Percentiles rank a stretch among this genome's conserved stretches.
Evolutionary conservation across 805 yeast genomes (phyloP).

Genomic region (Candida berthetii): DNA sequence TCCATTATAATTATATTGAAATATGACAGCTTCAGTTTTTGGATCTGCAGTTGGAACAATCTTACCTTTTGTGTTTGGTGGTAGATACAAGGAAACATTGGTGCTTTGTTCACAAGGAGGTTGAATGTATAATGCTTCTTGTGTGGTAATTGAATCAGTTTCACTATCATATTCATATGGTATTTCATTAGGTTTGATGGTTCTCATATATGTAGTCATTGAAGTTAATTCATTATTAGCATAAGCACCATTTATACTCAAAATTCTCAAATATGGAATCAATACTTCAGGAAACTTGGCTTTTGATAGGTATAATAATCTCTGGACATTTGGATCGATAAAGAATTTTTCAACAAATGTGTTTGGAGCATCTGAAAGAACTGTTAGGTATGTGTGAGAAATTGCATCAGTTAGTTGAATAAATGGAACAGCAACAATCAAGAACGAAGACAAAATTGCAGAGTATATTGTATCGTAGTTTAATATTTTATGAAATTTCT

Average conservation of each 20-base stretch:
- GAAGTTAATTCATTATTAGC: conserved; percentile 58
- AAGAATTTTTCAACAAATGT: conserved; percentile 33
- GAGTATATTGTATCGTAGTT: conserved; percentile 45
- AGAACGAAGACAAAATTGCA: conserved; percentile 32
- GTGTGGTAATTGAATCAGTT: conserved; percentile 45
- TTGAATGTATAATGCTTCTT: conserved; percentile 39
- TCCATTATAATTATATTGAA: conserved; percentile 72
- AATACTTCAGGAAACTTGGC: conserved; percentile 72
- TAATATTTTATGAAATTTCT: conserved; percentile 33
- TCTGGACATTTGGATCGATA: conserved; percentile 25
- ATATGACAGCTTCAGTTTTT: conserved; percentile 43
- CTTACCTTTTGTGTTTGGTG: conserved; percentile 64
- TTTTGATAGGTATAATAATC: conserved; percentile 37
- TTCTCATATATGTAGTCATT: conserved; percentile 57
- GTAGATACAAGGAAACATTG: conserved; percentile 36
- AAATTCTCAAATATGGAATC: conserved; percentile 52
- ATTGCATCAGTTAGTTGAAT: conserved; percentile 36
- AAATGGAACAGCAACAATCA: conserved; percentile 32
- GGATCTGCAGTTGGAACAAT: conserved; percentile 46
- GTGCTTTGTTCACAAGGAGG: conserved; percentile 51
- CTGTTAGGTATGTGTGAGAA: conserved; percentile 22
- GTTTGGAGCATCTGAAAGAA: conserved; percentile 25
- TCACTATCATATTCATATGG: conserved; percentile 40
- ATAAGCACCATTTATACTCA: conserved; percentile 57
- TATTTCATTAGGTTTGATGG: conserved; percentile 29